These are phyloP conservation scores for Podospora bellae-mahoneyi DNA, from an alignment of 495 filamentous ascomycete species.

Conservation along the genomic window DNA sequence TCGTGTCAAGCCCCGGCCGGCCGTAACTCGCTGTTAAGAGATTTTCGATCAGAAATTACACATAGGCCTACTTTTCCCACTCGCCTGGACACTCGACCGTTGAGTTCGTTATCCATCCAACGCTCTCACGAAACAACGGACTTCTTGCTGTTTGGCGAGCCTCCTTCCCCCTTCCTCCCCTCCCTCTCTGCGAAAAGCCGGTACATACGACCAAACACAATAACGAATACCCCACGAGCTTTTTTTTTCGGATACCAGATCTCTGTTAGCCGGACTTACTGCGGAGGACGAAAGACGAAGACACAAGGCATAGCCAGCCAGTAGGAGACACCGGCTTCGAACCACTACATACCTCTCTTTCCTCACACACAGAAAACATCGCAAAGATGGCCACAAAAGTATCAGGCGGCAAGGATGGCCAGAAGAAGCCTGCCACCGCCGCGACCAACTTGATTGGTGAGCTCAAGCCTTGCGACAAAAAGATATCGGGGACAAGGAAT, in stretches of 20 bases:
- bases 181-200: not conserved
- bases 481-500: slow-evolving; percentile 10
- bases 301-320: slow-evolving; percentile 1
- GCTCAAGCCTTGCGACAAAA: slow-evolving; percentile 14
- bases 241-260: slow-evolving; percentile 9
- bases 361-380: slow-evolving; percentile 9
- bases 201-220: not conserved
- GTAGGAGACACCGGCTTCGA: not conserved
- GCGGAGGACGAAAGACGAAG: slow-evolving; percentile 5
- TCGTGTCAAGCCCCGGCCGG: not conserved
- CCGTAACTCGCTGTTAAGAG: not conserved
- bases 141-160: not conserved
- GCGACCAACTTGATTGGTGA: slow-evolving; percentile 93
- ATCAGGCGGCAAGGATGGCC: slow-evolving; percentile 57
- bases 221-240: slow-evolving; percentile 4
- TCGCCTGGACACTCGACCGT: slow-evolving; percentile 5
- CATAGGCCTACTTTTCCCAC: not conserved
- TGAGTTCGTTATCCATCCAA: not conserved
- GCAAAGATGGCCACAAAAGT: slow-evolving; percentile 41
- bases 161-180: not conserved
- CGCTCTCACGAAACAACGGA: not conserved
- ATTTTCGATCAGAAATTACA: slow-evolving; percentile 1
- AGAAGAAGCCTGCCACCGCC: slow-evolving; percentile 69
- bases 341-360: not conserved
- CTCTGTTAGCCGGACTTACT: not conserved